Conservation (phyloP, 805 yeast genomes). For the Metschnikowia shivogae region DNA sequence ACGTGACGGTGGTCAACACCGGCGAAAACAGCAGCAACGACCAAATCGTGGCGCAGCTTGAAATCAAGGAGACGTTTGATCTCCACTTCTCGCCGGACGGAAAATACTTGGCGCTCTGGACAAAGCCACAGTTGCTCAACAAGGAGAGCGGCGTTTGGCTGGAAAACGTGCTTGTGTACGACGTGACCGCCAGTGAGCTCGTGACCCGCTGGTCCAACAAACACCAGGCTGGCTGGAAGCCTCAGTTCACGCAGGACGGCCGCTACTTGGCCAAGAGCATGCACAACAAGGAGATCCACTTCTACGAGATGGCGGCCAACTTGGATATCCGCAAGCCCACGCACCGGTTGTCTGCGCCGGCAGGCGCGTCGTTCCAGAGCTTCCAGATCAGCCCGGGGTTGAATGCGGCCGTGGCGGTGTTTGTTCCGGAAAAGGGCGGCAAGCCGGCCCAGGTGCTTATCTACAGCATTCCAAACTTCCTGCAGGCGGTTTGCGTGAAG, state of each 20-base stretch:
- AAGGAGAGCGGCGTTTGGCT: conserved; percentile 70
- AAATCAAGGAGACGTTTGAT: conserved; percentile 68
- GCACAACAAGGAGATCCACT: conserved; percentile 60
- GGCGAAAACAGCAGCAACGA: conserved; percentile 38
- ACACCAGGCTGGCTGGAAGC: conserved; percentile 85
- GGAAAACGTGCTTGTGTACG: conserved; percentile 78
- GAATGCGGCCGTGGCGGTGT: conserved; percentile 85
- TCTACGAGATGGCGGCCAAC: conserved; percentile 48
- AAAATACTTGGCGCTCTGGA: conserved; percentile 80
- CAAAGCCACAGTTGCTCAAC: conserved; percentile 65
- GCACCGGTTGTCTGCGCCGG: conserved; percentile 51
- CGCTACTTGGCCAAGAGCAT: conserved; percentile 56
- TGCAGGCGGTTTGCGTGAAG: conserved; percentile 77
- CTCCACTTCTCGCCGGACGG: conserved; percentile 88
- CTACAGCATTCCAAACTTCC: conserved; percentile 71
- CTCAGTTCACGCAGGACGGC: conserved; percentile 87
- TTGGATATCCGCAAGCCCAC: conserved; percentile 45
- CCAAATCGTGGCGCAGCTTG: conserved; percentile 42
- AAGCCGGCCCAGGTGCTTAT: conserved; percentile 87
- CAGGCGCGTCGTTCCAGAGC: conserved; percentile 43
- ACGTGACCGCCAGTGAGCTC: conserved; percentile 41
- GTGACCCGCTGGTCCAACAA: conserved; percentile 68
- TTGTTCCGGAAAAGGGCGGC: conserved; percentile 81
- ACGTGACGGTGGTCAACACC: conserved; percentile 58
- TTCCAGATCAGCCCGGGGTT: conserved; percentile 82